A percentile compares a stretch with the other conserved stretches of the same genome.
Evolutionary conservation across 2,329 filamentous ascomycete genomes (phyloP).

Genomic region (Zalaria sp.): DNA sequence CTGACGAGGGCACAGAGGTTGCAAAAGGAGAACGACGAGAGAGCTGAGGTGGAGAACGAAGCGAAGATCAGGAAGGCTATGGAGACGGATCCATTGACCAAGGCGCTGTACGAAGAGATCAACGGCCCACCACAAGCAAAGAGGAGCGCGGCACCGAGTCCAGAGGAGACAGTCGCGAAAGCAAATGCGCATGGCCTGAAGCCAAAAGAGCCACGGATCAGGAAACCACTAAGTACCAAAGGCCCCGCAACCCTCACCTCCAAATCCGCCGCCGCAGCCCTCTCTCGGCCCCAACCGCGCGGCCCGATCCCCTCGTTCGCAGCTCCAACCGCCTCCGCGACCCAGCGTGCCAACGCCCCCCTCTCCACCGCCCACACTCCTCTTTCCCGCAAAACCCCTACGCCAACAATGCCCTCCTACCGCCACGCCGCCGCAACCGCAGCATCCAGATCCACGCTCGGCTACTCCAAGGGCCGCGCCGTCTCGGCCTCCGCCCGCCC

Average conservation of each 20-base stretch:
- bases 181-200: neutral
- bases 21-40: neutral
- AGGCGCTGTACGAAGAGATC: constrained; percentile 1
- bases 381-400: constrained; percentile 32
- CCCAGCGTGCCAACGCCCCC: constrained; percentile 24
- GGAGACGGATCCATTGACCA: constrained; percentile 3
- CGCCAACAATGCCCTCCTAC: constrained; percentile 19
- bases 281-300: constrained; percentile 21
- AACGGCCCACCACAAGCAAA: neutral
- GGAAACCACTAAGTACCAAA: constrained; percentile 10
- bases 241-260: constrained; percentile 40
- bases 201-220: neutral
- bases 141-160: neutral
- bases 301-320: constrained; percentile 20
- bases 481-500: constrained; percentile 26
- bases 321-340: constrained; percentile 23
- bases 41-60: neutral
- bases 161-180: neutral
- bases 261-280: constrained; percentile 31
- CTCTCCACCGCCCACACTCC: constrained; percentile 8
- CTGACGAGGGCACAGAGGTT: neutral
- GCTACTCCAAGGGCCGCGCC: constrained; percentile 65
- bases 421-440: constrained; percentile 48
- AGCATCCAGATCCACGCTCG: constrained; percentile 67
- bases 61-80: constrained; percentile 3